These are phyloP conservation scores for Candida morakotiae DNA, from an alignment of 805 yeast genomes.

Conservation along the genomic window DNA sequence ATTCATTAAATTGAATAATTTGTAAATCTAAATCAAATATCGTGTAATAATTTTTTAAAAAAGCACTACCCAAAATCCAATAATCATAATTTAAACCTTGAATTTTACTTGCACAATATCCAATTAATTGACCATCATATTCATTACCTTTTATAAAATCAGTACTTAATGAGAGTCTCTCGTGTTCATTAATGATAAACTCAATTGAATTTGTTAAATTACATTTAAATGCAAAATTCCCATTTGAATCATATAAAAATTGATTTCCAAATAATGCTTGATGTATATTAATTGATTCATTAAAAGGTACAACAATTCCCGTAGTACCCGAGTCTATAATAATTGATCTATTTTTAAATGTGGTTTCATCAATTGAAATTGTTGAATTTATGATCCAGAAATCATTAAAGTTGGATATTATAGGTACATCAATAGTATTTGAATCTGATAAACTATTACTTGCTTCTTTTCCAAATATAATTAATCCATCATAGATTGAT, in stretches of 20 bases:
- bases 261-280: conserved; percentile 37
- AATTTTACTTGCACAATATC: conserved; percentile 61
- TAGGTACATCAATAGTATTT: conserved; percentile 35
- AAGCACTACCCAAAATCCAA: conserved; percentile 67
- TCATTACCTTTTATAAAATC: conserved; percentile 46
- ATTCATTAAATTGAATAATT: conserved; percentile 46
- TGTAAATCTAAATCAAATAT: conserved; percentile 52
- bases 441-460: conserved; percentile 18
- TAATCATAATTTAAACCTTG: conserved; percentile 46
- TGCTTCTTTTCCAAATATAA: conserved; percentile 21
- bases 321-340: conserved; percentile 69
- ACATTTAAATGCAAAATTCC: conserved; percentile 59
- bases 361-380: conserved; percentile 16
- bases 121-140: conserved; percentile 35
- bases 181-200: conserved; percentile 40
- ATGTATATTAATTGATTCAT: conserved; percentile 53
- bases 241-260: conserved; percentile 51
- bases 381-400: conserved; percentile 53
- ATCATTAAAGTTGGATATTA: conserved; percentile 27
- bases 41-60: conserved; percentile 51
- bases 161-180: conserved; percentile 40
- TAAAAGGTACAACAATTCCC: conserved; percentile 49
- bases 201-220: conserved; percentile 39
- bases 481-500: conserved; percentile 21
- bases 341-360: conserved; percentile 33